phyloP scores from a whole-genome alignment of 371 early-diverging fungal species.

The Basidiobolus meristosporus region DNA sequence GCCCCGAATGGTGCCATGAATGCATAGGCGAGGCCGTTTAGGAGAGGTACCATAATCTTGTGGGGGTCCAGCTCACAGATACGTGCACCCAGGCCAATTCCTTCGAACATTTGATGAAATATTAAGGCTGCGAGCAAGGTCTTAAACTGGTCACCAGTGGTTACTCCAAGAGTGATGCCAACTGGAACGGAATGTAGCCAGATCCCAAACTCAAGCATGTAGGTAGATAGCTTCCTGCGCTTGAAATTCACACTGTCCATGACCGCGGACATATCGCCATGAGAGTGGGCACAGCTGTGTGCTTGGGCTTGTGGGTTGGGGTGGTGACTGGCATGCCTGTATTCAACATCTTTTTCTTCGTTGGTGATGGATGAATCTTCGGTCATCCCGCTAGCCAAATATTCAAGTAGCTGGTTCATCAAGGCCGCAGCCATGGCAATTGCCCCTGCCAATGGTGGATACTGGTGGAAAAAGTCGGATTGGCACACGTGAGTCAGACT shows the following conservation, averaged over 20 bases:
- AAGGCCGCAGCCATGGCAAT: constrained; percentile 31
- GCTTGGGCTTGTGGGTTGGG: constrained; percentile 3
- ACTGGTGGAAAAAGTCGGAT: constrained; percentile 12
- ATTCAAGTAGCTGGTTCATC: constrained; percentile 10
- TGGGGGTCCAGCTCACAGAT: constrained; percentile 27
- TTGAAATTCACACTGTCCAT: neutral
- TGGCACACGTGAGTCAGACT: constrained; percentile 19
- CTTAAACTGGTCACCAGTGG: constrained; percentile 33
- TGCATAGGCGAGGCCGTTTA: constrained; percentile 18
- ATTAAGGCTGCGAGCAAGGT: constrained; percentile 57
- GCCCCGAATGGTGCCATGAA: constrained; percentile 57
- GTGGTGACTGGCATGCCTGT: constrained; percentile 6
- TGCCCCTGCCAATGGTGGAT: constrained; percentile 20
- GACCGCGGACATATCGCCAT: neutral
- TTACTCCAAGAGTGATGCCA: constrained; percentile 57
- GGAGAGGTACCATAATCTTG: constrained; percentile 9
- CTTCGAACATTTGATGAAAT: constrained; percentile 88
- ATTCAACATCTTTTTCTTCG: constrained; percentile 1
- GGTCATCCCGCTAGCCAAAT: constrained; percentile 1
- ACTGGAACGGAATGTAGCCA: constrained; percentile 73
- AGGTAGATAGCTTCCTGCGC: constrained; percentile 1
- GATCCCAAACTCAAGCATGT: constrained; percentile 69
- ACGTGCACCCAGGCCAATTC: constrained; percentile 60
- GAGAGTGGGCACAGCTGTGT: neutral
- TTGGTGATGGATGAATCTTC: neutral